Conservation (phyloP, 306 rosid species). For the Albizia julibrissin region DNA sequence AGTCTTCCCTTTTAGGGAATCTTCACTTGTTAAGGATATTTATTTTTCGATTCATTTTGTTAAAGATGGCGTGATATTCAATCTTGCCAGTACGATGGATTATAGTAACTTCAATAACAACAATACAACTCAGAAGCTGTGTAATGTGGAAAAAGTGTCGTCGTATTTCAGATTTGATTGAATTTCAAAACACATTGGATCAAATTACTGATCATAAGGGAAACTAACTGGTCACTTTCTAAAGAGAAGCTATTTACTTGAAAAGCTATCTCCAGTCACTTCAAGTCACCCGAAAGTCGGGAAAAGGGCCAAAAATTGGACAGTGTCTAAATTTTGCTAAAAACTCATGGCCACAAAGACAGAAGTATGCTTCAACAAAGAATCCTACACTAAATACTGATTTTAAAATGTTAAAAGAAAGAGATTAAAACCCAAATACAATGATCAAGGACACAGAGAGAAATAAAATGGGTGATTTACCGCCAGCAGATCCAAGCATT, state of each 20-base stretch:
- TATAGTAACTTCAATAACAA: slow-evolving; percentile 16
- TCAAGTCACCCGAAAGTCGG: slow-evolving; percentile 28
- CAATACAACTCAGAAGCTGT: slow-evolving; percentile 13
- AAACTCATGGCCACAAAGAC: slow-evolving; percentile 6
- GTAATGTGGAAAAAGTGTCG: slow-evolving; percentile 10
- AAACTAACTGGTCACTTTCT: background rate
- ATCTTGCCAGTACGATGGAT: background rate
- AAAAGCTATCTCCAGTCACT: slow-evolving; percentile 33
- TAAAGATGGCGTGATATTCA: background rate
- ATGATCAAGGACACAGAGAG: background rate
- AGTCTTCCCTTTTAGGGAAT: background rate
- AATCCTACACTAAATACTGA: background rate
- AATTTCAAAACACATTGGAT: slow-evolving; percentile 33
- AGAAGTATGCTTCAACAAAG: slow-evolving; percentile 25
- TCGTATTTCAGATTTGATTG: background rate
- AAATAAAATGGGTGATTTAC: slow-evolving; percentile 43
- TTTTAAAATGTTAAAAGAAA: background rate
- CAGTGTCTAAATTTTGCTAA: background rate
- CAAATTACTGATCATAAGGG: slow-evolving; percentile 2
- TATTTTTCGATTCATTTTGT: background rate
- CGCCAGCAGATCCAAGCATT: slow-evolving; percentile 81
- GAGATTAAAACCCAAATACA: background rate
- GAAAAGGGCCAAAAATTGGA: background rate
- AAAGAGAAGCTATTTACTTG: slow-evolving; percentile 7
- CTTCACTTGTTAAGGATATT: background rate